Evolutionary conservation across 140 eudicot species (phyloP), one percentile per base, ranked within the genome.

Genomic region (Cichorium intybus): DNA sequence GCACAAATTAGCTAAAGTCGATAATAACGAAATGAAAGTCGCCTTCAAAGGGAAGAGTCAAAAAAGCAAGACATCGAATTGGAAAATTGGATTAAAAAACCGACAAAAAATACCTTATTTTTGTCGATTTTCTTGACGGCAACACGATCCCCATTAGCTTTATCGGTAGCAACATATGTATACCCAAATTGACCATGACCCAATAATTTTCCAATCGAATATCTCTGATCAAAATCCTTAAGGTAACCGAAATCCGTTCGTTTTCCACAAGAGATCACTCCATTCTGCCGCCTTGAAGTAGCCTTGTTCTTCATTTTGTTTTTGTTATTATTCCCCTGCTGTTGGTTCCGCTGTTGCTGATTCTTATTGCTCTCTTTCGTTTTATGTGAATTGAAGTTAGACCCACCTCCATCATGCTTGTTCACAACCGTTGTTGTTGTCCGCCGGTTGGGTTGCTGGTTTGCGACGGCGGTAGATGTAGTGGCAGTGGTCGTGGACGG

Each of bases 101-200:
- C 1, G 24, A 28, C 31, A 64, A 55, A 43, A 28, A n/a, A 9
- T 46, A 88, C 99, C 99, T 93, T 93, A 59, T 80, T 88, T 73
- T 93, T 93, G 58, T 88, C 97, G 74, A 93, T 93, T 81, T 77
- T 88, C 95, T 93, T 93, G 71, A 93, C 99, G 26, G 99, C 99
- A 80, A 93, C 95, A 65, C 99, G 97, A 88, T 93, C 95, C 6
- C 97, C 99, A 76, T 73, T 81, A 69, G 68, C 62, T 73, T 80
- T 88, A 72, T 92, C 86, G 17, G 87, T 83, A 45, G 98, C 98
- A 79, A 88, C 96, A 81, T 92, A 92, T 4, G 98, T 92, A 73
- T 85, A 92, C 46, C 98, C 98, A 79, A 92, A 92, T 76, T 92
- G 98, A 58, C 98, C 98, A 79, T 92, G 98, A 11, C 98, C 98